phyloP scores from a whole-genome alignment of 176 grass and related monocot species.

The Elaeis guineensis region DNA sequence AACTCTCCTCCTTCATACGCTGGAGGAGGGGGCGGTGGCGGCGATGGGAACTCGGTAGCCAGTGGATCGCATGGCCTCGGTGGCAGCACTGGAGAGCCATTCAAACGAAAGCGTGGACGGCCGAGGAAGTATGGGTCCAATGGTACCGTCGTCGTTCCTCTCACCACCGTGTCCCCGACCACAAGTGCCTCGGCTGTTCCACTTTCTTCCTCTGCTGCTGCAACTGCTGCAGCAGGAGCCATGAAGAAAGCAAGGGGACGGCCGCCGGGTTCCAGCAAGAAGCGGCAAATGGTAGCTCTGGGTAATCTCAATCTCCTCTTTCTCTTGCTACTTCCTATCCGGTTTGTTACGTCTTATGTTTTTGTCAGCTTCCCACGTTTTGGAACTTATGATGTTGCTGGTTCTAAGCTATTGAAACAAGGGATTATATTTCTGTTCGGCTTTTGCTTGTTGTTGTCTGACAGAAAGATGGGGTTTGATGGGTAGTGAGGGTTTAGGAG shows the following conservation, averaged over 20 bases:
- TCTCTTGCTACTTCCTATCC: not conserved
- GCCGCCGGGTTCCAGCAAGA: slow-evolving; percentile 77
- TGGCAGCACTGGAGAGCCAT: slow-evolving; percentile 36
- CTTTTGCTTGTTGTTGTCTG: no score
- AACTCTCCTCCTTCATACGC: slow-evolving; percentile 27
- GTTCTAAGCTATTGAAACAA: no score
- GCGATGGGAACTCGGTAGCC: slow-evolving; percentile 28
- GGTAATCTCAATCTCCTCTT: slow-evolving; percentile 26
- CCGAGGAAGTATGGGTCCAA: slow-evolving; percentile 88
- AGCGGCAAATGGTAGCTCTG: slow-evolving; percentile 61
- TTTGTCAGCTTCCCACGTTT: no score
- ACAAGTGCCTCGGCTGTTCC: no score
- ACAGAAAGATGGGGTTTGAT: no score
- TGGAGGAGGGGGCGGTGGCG: slow-evolving; percentile 27
- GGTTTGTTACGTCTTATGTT: not conserved
- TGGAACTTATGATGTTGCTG: no score
- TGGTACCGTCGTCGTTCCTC: slow-evolving; percentile 21
- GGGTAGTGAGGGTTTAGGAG: no score
- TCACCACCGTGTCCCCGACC: no score
- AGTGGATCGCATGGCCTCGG: slow-evolving; percentile 11
- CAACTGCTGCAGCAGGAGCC: slow-evolving; percentile 27
- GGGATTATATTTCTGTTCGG: no score
- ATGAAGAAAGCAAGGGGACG: slow-evolving; percentile 50
- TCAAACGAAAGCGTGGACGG: slow-evolving; percentile 83
- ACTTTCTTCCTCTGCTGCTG: not conserved